A percentile compares a stretch with the other conserved stretches of the same genome.
phyloP scores from a whole-genome alignment of 1,284 basidiomycete genomes.

The Stygiomarasmius scandens region DNA sequence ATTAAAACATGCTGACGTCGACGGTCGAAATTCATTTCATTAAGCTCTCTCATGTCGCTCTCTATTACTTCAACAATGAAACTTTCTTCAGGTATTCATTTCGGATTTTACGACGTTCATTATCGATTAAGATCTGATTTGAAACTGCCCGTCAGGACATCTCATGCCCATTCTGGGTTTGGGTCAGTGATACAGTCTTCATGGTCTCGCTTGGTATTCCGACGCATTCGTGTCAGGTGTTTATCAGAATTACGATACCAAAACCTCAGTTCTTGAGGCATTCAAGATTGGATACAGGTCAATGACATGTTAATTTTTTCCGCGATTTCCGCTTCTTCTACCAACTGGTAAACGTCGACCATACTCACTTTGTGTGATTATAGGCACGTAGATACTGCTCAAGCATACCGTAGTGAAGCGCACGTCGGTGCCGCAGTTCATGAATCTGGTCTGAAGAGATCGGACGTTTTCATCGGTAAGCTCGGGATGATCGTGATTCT shows the following conservation, averaged over 20 bases:
- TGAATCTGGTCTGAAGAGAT: constrained; percentile 52
- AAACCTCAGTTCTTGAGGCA: constrained; percentile 65
- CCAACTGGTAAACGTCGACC: no score
- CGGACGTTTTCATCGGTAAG: constrained; percentile 73
- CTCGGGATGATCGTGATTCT: constrained; percentile 8
- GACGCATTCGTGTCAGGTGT: constrained; percentile 43
- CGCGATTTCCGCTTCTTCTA: no score
- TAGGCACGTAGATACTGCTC: constrained; percentile 74
- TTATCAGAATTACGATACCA: constrained; percentile 68
- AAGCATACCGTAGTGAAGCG: constrained; percentile 75
- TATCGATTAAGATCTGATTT: not conserved
- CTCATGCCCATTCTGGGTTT: constrained; percentile 79
- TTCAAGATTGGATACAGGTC: constrained; percentile 78
- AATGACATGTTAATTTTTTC: not conserved
- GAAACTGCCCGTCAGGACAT: constrained; percentile 41
- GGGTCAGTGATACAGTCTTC: constrained; percentile 29
- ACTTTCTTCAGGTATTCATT: constrained; percentile 8
- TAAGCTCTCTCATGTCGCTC: constrained; percentile 2
- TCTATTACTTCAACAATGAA: constrained; percentile 11
- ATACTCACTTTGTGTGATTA: not conserved
- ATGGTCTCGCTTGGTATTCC: no score
- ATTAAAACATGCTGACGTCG: not conserved
- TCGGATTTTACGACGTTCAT: not conserved
- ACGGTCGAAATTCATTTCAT: no score
- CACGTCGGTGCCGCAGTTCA: constrained; percentile 61